Conservation (phyloP, 306 rosid genomes). For the Astragalus glycyphyllos region DNA sequence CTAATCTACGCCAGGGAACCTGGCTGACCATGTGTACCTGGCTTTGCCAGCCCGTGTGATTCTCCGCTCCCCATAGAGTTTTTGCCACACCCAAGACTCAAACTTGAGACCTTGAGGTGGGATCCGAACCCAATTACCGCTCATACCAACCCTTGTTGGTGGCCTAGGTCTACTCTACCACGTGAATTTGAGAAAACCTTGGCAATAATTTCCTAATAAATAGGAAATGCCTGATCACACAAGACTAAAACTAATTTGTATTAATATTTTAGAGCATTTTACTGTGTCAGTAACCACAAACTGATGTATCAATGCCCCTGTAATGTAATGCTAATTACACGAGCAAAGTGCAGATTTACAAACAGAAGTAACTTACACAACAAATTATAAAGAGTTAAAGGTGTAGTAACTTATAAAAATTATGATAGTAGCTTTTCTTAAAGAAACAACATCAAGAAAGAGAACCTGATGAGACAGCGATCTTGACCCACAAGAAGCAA, state of each 20-base stretch:
- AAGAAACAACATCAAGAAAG: conserved; percentile 24
- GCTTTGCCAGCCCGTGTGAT: too few species aligned
- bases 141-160: too few species aligned
- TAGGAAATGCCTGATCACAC: background rate
- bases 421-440: conserved; percentile 7
- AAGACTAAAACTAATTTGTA: conserved; percentile 8
- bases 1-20: too few species aligned
- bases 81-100: too few species aligned
- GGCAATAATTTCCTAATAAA: conserved; percentile 2
- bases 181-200: background rate
- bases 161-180: too few species aligned
- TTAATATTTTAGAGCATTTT: conserved; percentile 5
- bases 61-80: too few species aligned
- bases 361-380: background rate
- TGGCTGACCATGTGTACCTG: too few species aligned
- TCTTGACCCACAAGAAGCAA: conserved; percentile 74
- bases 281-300: conserved; percentile 11
- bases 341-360: conserved; percentile 16
- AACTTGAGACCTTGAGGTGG: too few species aligned
- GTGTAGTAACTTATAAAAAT: conserved; percentile 9
- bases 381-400: conserved; percentile 4
- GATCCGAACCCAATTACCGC: too few species aligned
- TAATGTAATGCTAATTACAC: conserved; percentile 6
- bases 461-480: conserved; percentile 80
- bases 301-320: background rate